Base-by-base conservation (phyloP, 176 grass and related monocot species). In the Puya raimondii region DNA sequence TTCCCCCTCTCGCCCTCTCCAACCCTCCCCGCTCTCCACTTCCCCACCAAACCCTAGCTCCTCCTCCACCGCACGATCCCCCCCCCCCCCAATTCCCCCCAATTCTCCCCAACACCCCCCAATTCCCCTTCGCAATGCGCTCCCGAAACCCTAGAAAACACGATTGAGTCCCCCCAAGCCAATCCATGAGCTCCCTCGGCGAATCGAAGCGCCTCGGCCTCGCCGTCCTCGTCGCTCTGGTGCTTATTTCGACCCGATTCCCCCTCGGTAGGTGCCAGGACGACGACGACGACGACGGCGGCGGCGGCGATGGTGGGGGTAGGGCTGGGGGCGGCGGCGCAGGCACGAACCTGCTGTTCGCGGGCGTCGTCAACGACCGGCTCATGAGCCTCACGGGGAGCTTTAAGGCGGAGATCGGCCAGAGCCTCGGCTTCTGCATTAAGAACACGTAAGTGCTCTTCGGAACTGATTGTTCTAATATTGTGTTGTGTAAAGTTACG, bases 401-500 rank as follows among this genome's bases (percentile, higher is more conserved):
- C 15, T 78, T 96, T 50, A 76, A 81, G 0, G 58, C 14, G 42
- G 86, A 89, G 51, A 83, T 88, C 2, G 81, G 73, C 49, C 68
- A 75, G 66, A 51, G 82, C 21, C 80, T 92, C 9, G 79, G 80
- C 12, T 96, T 83, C 79, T 96, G 92, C 76, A 88, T 96, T 83
- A 84, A 84, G 72, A 77, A 96, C 69, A 65, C 83, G 84, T 95
- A 53, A 12, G 82, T 74, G 33, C 49, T 22, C 70, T 9, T 59
- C 52, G 1, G 3, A 16, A 21, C 11, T 9, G 27, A 10, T 59
- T 11, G 42, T 49, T 69, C 6, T 21, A n/a, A 0, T 20, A 29
- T 25, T 18, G 29, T 18, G 58, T 8, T 10, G 3, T 23, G 7
- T 65, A 65, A 18, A 61, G 29, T 47, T 68, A 1, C 6, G 12